Base-by-base conservation (phyloP, 2,329 filamentous ascomycete genomes). In the Colletotrichum sp. region DNA sequence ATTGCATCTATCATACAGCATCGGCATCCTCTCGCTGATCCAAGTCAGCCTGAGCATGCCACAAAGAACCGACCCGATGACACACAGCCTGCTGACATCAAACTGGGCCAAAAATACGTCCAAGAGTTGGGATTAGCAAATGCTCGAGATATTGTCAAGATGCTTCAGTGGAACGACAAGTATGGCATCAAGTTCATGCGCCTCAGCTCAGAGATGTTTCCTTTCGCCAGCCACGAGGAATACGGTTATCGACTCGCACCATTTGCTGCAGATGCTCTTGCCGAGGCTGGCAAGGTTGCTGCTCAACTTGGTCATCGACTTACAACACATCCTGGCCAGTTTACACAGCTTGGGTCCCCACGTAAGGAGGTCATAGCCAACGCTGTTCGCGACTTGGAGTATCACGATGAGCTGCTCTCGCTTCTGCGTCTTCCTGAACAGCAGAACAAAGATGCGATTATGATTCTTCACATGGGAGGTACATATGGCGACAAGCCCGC, bases 181-280 rank as follows among this genome's bases (percentile, higher is more conserved):
- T 98, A 96, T 78, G 93, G 94, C 52, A 99, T 99, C 85, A 96
- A 93, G 79, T 98, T 99, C 83, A 92, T 99, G 91, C 92, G 96
- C 2, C 88, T 99, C 24, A 98, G 95, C 79, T 98, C 95, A 71
- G 96, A 98, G 80, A 98, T 98, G 95, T 99, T 99, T 78, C 96
- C 96, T 0, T 98, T 98, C 83, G 96, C 96, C 3, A 98, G 95
- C 78, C 96, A 99, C 81, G 90, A 91, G 28, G 94, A 95, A 77
- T 94, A 98, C 79, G 96, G 96, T 0, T 99, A 99, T 84, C 94
- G 92, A 79, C 89, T 99, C 15, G 93, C 92, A 0, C 93, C 95
- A 0, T 98, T 98, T 82, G 96, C 96, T 0, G 92, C 94, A 0
- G 93, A 96, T 16, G 92, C 91, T 0, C 88, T 99, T 12, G 93